These are phyloP conservation scores for Xylariaceae sp. DNA, from an alignment of 2,329 filamentous ascomycete species.

Conservation along the genomic window DNA sequence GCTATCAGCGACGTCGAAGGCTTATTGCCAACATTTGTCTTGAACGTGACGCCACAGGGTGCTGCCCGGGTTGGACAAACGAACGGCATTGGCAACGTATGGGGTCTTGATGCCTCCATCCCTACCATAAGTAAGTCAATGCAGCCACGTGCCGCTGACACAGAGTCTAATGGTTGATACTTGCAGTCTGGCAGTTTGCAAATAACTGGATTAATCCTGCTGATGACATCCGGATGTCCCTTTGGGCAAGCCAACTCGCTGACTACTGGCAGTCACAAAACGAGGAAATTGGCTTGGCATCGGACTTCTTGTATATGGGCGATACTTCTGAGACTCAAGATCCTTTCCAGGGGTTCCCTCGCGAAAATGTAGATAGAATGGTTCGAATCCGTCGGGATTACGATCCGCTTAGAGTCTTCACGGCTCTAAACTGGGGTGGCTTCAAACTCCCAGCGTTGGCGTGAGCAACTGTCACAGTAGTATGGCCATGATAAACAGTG, in stretches of 20 bases:
- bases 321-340: constrained; percentile 39
- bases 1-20: constrained; percentile 35
- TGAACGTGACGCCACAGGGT: constrained; percentile 30
- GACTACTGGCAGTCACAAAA: constrained; percentile 33
- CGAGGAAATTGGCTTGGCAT: constrained; percentile 26
- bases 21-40: constrained; percentile 37
- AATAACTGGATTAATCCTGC: constrained; percentile 36
- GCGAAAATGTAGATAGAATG: constrained; percentile 35
- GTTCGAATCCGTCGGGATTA: constrained; percentile 29
- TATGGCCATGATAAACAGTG: too few species aligned
- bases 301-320: constrained; percentile 38
- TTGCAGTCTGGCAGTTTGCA: constrained; percentile 40
- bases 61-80: constrained; percentile 30
- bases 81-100: constrained; percentile 39
- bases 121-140: constrained; percentile 34
- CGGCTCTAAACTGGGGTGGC: constrained; percentile 35
- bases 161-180: too few species aligned
- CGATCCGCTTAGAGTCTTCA: constrained; percentile 33
- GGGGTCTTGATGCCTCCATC: constrained; percentile 33
- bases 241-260: constrained; percentile 31
- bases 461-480: too few species aligned
- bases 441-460: too few species aligned
- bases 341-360: constrained; percentile 31
- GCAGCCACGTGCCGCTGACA: too few species aligned
- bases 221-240: constrained; percentile 36